Base-by-base conservation (phyloP, 257 asterid species). In the Anisodus acutangulus region DNA sequence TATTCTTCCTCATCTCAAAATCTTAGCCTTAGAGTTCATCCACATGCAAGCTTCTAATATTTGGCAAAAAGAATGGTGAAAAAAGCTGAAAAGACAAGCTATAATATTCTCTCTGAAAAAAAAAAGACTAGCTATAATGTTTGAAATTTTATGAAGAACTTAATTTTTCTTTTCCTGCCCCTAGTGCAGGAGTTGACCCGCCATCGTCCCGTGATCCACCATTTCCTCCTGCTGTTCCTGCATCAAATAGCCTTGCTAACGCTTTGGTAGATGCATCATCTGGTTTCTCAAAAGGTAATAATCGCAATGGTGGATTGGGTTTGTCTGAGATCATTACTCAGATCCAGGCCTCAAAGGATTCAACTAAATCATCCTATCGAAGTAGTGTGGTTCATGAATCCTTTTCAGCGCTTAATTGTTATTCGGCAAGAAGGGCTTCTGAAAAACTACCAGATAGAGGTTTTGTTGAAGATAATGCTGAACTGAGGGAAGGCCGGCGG, bases 181-280 rank as follows among this genome's bases (percentile, higher is more conserved):
- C 97, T 94, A 92, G 98, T 91, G 98, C 99, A 97, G 99, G 99
- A 92, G 98, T 93, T 90, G 99, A 97, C 91, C 91, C 96, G 35
- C 99, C 99, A 88, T 97, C 99, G 78, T 93, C 99, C 86, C 98
- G 99, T 91, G 98, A 97, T 90, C 98, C 98, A 67, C 99, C 97
- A 80, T 93, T 88, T 86, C 99, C 99, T 88, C 92, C 91, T 88
- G 99, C 99, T 82, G 97, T 92, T 88, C 98, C 99, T 41, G 98
- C 98, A 68, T 94, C 99, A 83, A 91, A 90, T 88, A 93, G 92
- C 76, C 91, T 90, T 66, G 53, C 95, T 83, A 86, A 86, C 72
- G 88, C 99, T 86, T 90, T 89, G 4, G 78, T 89, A 45, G 97
- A 93, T 88, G 79, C 91, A 39, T 64, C 89, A 41, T 87, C 97